These are phyloP conservation scores for Stromatinia cepivora DNA, from an alignment of 2,329 filamentous ascomycete genomes.

Conservation along the genomic window DNA sequence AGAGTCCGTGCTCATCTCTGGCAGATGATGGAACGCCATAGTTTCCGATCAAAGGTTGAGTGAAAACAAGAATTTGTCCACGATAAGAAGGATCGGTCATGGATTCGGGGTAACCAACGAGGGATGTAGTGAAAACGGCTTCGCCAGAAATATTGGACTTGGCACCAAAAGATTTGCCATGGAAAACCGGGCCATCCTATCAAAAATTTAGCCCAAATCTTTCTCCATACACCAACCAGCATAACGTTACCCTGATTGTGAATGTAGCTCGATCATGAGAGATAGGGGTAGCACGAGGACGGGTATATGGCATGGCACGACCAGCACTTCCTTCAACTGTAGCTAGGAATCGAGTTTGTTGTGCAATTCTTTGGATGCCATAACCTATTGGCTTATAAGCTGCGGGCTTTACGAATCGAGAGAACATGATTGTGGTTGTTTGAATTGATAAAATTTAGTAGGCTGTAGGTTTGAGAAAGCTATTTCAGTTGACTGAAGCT, in stretches of 20 bases:
- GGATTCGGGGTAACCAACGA: slow-evolving; percentile 96
- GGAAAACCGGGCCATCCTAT: slow-evolving; percentile 91
- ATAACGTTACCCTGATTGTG: slow-evolving; percentile 75
- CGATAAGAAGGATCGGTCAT: slow-evolving; percentile 86
- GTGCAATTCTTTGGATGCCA: slow-evolving; percentile 36
- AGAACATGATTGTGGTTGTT: slow-evolving; percentile 55
- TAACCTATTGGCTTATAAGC: slow-evolving; percentile 43
- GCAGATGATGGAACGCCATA: slow-evolving; percentile 90
- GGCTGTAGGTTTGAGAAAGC: slow-evolving; percentile 28
- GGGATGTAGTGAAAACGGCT: slow-evolving; percentile 96
- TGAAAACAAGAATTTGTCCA: slow-evolving; percentile 97
- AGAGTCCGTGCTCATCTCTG: slow-evolving; percentile 83
- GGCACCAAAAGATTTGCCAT: slow-evolving; percentile 93
- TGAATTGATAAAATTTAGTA: slow-evolving; percentile 30
- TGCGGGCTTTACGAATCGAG: slow-evolving; percentile 58
- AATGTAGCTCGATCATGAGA: slow-evolving; percentile 82
- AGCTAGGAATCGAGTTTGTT: slow-evolving; percentile 56
- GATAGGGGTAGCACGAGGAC: slow-evolving; percentile 63
- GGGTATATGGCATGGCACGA: slow-evolving; percentile 62
- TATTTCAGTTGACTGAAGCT: slow-evolving; percentile 45
- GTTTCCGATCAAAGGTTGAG: slow-evolving; percentile 96
- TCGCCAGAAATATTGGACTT: slow-evolving; percentile 96
- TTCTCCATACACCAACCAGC: not conserved
- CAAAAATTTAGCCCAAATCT: slow-evolving; percentile 35
- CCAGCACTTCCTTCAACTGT: slow-evolving; percentile 69